Evolutionary conservation across 306 rosid species (phyloP), one percentile per base, ranked within the genome.

Genomic region (Cicer judaicum): DNA sequence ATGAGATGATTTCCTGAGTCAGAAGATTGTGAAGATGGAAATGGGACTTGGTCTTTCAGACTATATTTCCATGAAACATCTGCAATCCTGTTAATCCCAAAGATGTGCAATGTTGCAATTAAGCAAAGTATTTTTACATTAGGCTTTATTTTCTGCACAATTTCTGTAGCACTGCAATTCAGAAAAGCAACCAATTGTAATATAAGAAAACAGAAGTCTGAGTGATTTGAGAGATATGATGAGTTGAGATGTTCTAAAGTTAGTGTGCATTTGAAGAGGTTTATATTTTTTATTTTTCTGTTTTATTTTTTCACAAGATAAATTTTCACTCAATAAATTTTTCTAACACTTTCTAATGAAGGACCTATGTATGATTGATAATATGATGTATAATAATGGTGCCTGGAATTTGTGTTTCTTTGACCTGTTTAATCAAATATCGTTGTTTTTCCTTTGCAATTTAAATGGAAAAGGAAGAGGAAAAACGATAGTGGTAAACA

Each of bases 1-100:
- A 64, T 75, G 76, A 60, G 72, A 19, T 64, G 46, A 63, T 68
- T 50, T 80, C 48, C 62, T 7, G 60, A 64, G 41, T 68, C 57
- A 18, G 16, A 72, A 69, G 24, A 44, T 84, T 70, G 72, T 47
- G 64, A 73, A 47, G 62, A 74, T 44, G 36, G n/a, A 68, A 46
- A 47, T 39, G 47, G 66, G 73, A 70, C 34, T 68, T 63, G 43
- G 73, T 70, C 39, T 62, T 70, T 64, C 16, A 18, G 47, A 59
- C 29, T 24, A 7, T 9, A 13, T 41, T 75, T 59, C 70, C 18
- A 10, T 69, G 68, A 44, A 75, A 72, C 16, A 52, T 49, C 18
- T 18, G 39, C 14, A 7, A 6, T 41, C 50, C 21, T 76, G 59
- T 61, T 62, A 62, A 75, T 18, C 69, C 14, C 52, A 12, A 49